Evolutionary conservation across 2,329 filamentous ascomycete genomes (phyloP), one percentile per base, ranked within the genome.

Genomic region (Aspergillus ochraceus): DNA sequence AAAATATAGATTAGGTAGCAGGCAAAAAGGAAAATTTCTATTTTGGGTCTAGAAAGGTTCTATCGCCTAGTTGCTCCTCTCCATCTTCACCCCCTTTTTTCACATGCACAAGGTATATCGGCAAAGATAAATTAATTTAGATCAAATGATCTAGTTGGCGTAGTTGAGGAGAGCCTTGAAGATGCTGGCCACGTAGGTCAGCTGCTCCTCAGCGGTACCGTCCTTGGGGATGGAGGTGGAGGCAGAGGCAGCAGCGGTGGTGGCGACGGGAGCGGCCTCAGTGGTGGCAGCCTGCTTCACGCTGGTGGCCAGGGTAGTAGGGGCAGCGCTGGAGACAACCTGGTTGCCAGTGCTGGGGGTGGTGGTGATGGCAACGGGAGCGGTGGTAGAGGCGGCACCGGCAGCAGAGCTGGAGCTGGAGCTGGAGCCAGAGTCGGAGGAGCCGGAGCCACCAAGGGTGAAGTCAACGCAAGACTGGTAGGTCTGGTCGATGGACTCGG

Each of bases 401-500:
- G 50, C 32, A 42, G 51, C 46, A 46, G 62, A 52, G 20, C 60
- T 60, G 30, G 61, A 57, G 29, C 26, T 29, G 26, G 26, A 29
- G 26, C 26, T 29, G 26, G 62, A 62, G 36, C 61, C 54, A 30
- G 66, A 63, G 51, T 19, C 12, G 22, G 61, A 60, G 54, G 61
- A 60, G 56, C 60, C 59, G 12, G 66, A 67, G 24, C 66, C 70
- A 30, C 64, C 62, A 24, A 71, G 51, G 36, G 70, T 73, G 55
- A 74, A 74, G 39, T 74, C 72, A 56, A 74, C 56, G 60, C 72
- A 74, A 20, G 71, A 73, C 67, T 74, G 70, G 32, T 74, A 74
- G 56, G 72, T 74, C 70, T 74, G 71, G 51, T 72, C 70, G 30
- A 73, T 71, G 5, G 69, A 72, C 63, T 70, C 53, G 29, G 71